These are phyloP conservation scores for Agrocybe pediades DNA, from an alignment of 768 basidiomycete species.

Conservation along the genomic window DNA sequence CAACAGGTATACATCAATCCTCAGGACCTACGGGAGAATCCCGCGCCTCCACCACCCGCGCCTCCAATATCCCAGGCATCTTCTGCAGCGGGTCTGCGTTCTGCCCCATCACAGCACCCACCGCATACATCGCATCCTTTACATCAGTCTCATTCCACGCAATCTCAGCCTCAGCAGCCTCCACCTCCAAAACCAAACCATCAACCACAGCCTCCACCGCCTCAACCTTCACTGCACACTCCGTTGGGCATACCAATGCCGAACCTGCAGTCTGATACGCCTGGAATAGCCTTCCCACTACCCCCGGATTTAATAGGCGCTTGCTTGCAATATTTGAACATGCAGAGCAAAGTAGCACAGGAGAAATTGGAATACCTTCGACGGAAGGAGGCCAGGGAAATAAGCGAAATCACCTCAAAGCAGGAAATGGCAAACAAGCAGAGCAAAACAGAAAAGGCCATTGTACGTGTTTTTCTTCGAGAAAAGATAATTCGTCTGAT, in stretches of 20 bases:
- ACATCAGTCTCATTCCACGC: constrained; percentile 14
- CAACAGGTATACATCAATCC: constrained; percentile 42
- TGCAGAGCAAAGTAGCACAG: constrained; percentile 70
- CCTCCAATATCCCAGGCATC: constrained; percentile 23
- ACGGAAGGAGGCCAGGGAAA: constrained; percentile 68
- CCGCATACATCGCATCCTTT: constrained; percentile 9
- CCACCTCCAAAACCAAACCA: background rate
- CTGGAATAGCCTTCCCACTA: constrained; percentile 18
- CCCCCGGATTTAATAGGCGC: constrained; percentile 23
- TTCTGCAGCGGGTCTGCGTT: constrained; percentile 10
- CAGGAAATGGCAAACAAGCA: constrained; percentile 38
- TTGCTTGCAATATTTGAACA: constrained; percentile 50
- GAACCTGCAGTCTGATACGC: constrained; percentile 2
- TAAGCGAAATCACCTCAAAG: constrained; percentile 45
- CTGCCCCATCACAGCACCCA: constrained; percentile 9
- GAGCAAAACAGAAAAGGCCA: constrained; percentile 67
- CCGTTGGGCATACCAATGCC: constrained; percentile 4
- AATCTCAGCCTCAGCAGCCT: background rate
- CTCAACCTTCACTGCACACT: background rate
- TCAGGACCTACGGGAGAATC: constrained; percentile 38
- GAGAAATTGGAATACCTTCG: constrained; percentile 71
- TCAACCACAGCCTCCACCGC: constrained; percentile 6
- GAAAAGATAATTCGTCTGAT: background rate
- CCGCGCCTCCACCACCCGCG: constrained; percentile 22
- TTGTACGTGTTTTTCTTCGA: constrained; percentile 36